Evolutionary conservation across 148 eudicot genomes (phyloP), one percentile per base, ranked within the genome.

Genomic region (Vaccinium darrowii): DNA sequence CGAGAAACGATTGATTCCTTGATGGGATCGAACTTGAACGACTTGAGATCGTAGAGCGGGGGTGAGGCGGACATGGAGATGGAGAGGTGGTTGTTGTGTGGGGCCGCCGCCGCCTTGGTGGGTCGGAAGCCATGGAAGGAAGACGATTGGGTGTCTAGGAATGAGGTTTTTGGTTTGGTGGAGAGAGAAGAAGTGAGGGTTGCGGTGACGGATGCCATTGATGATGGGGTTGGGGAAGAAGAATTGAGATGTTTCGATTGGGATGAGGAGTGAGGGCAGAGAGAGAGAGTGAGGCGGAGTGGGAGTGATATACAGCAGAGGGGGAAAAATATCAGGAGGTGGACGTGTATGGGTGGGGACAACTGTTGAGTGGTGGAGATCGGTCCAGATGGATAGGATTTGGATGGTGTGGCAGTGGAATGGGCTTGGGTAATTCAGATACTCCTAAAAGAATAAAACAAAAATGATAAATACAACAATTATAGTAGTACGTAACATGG

Each of bases 1-100:
- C 99, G 91, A 4, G 98, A 84, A 15, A 96, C 99, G 79, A 94
- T 93, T n/a, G 98, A 94, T 76, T 96, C 99, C 51, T 93, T 92
- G 90, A 96, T 96, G 16, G 99, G 99, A 16, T 87, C 87, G 86
- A 96, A 96, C 49, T 84, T 88, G 91, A 93, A 87, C 49, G 86
- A 82, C 83, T 85, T 86, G 2, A 94, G 90, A 84, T 94, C 91
- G 88, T 94, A 96, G 0, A 94, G 86, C 0, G 91, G 87, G 1
- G 89, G 27, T 8, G 94, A 43, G 10, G 92, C 89, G 1, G 93
- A 91, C 87, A 86, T 83, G 81, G 91, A 39, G 81, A 89, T 56
- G 47, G 92, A 67, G 72, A 78, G 69, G 15, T 65, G 25, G 69
- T 23, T 23, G 81, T 81, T 86, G 1, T 78, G 86, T 1, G 53